These are phyloP conservation scores for Plasmopara muralis DNA, from an alignment of 352 stramenopile genomes.

Conservation along the genomic window DNA sequence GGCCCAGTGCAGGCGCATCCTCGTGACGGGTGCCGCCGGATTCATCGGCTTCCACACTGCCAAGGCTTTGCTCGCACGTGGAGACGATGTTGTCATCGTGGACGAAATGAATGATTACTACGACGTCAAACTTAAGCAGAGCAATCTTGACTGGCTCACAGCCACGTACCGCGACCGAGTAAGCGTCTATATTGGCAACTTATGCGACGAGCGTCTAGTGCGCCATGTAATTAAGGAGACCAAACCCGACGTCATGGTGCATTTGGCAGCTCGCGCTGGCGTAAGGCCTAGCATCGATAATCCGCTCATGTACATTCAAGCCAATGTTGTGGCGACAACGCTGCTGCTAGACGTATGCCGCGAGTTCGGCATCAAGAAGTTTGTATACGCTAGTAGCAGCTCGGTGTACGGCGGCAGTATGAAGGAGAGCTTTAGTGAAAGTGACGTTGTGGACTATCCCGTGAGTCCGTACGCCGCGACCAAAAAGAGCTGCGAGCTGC, in stretches of 20 bases:
- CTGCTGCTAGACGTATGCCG: constrained; percentile 89
- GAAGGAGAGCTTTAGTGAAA: constrained; percentile 88
- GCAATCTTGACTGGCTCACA: constrained; percentile 87
- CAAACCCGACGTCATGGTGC: constrained; percentile 81
- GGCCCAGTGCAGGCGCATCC: constrained; percentile 17
- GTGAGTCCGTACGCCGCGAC: constrained; percentile 95
- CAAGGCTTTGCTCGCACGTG: constrained; percentile 75
- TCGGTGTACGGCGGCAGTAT: constrained; percentile 94
- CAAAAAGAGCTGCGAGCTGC: constrained; percentile 96
- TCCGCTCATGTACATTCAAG: constrained; percentile 97
- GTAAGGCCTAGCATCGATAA: constrained; percentile 97
- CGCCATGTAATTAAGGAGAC: constrained; percentile 85
- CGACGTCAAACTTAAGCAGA: constrained; percentile 95
- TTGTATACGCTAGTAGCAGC: constrained; percentile 94
- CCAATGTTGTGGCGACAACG: constrained; percentile 93
- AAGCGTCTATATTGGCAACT: constrained; percentile 85
- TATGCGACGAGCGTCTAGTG: constrained; percentile 92
- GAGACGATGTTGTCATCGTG: constrained; percentile 92
- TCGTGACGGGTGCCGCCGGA: constrained; percentile 92
- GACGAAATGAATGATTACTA: constrained; percentile 99
- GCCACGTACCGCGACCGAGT: constrained; percentile 53
- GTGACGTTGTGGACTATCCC: constrained; percentile 89
- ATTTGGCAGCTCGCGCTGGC: constrained; percentile 94
- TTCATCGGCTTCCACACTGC: constrained; percentile 97
- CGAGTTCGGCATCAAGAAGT: constrained; percentile 88